Base-by-base conservation (phyloP, 108 stramenopile genomes). In the Fistulifera solaris region DNA sequence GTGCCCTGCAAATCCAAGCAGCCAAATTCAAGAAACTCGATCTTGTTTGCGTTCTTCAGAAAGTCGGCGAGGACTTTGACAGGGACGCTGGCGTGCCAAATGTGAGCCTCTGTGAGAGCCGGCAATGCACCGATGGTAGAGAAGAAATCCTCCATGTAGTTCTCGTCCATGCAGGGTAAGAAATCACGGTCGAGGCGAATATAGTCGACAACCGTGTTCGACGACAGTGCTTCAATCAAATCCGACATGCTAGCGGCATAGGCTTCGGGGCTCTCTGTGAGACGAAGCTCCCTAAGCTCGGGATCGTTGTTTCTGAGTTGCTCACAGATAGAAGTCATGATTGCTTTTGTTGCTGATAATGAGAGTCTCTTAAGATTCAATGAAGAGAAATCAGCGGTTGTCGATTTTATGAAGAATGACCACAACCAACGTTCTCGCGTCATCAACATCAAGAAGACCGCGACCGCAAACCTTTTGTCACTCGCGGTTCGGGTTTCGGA, bases 141-240 rank as follows among this genome's bases (percentile, higher is more conserved):
- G 13, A 54, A 54, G 14, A 54, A 31, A n/a, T 35, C 7, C 12
- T 31, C 19, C 15, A 31, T 31, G 27, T 31, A 19, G 2, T 54
- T 11, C 26, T 26, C 27, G 12, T 54, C 31, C 31, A 54, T 17
- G 28, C 53, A 26, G 31, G 53, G 53, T 31, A 54, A 54, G 31
- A 54, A 54, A 14, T 54, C 53, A 38, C 53, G 53, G 31, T 54
- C 53, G 13, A 54, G 19, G 18, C 53, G 53, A 18, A 54, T 39
- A 31, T 38, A 39, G 12, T 54, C 18, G 53, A 54, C 31, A 2
- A 39, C 53, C 4, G 53, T 54, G 28, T 54, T 54, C 14, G 31
- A 7, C 31, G 25, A 19, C 16, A 54, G 15, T 8, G 53, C 53
- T 1, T 54, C 53, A 10, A 35, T 17, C 14, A 54, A 28, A 25